Evolutionary conservation across 805 yeast genomes (phyloP), one percentile per base, ranked within the genome.

Genomic region (Scheffersomyces coipomensis): DNA sequence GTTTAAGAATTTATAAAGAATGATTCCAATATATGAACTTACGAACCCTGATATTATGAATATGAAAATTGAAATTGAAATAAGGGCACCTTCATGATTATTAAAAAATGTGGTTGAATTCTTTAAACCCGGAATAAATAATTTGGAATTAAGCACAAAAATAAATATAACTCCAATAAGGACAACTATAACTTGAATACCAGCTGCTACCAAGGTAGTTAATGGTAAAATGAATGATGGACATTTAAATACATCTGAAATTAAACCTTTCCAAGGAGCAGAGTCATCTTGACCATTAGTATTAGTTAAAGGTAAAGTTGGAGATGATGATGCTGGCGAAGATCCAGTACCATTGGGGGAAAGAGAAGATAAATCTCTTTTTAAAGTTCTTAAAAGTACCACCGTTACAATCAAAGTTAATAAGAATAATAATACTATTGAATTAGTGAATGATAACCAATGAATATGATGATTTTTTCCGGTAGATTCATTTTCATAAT

Each of bases 381-480:
- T 72, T 41, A 85, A 64, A 2, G 83, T 73, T 44, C 79, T 66
- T 29, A 82, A 47, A 39, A 86, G 70, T 2, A 85, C 80, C 17
- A 79, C 71, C 11, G 81, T 88, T 12, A 83, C 90, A 22, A 83
- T 62, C 12, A 82, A 65, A 0, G 91, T 73, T 4, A 85, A 65
- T 19, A 85, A 66, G 2, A 77, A 59, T 3, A 82, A 79, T 34
- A 88, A 70, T 2, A 84, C 83, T 11, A 84, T 52, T 0, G 95
- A 82, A 55, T 87, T 86, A 25, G 84, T 69, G 40, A 88, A 61
- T 1, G 95, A 81, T 24, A 88, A 58, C 91, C 93, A 86, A 55
- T 86, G 95, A 44, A 86, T 78, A 25, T 74, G 76, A 19, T 53
- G 55, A 37, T 60, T 53, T 26, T 70, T 63, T 23, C 68, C 71